A percentile compares a stretch with the other conserved stretches of the same genome.
Conservation (phyloP, 441 rosid genomes). For the Viola pubescens region DNA sequence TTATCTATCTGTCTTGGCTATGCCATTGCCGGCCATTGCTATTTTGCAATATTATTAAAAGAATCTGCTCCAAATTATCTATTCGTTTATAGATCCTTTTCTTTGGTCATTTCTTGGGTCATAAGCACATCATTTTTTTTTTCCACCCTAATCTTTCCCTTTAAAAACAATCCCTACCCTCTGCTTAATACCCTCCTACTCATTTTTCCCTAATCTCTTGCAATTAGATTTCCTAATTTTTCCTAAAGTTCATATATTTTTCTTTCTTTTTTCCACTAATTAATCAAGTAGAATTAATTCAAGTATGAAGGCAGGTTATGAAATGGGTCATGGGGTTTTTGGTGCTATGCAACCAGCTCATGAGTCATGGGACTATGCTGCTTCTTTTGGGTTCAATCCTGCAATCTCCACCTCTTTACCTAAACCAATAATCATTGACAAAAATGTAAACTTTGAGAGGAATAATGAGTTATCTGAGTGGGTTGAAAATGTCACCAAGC, state of each 20-base stretch:
- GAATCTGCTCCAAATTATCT: no score
- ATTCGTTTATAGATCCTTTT: constrained; percentile 19
- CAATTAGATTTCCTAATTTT: not conserved
- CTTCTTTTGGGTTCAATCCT: constrained; percentile 21
- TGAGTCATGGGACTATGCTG: constrained; percentile 32
- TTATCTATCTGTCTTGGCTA: constrained; percentile 32
- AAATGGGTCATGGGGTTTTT: constrained; percentile 30
- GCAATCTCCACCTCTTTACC: constrained; percentile 19
- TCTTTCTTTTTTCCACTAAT: not conserved
- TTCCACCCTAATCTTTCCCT: constrained; percentile 2
- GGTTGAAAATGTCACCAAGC: constrained; percentile 56
- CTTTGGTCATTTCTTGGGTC: constrained; percentile 26
- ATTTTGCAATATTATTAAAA: no score
- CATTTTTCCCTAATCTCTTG: not conserved
- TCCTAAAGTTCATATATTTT: not conserved
- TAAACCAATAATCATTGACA: constrained; percentile 16
- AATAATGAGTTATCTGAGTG: constrained; percentile 48
- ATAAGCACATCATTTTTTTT: not conserved
- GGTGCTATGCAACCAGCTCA: constrained; percentile 34
- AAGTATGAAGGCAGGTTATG: constrained; percentile 38
- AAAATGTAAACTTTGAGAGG: constrained; percentile 30
- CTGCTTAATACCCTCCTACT: constrained; percentile 23
- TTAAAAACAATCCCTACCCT: constrained; percentile 17
- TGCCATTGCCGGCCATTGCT: constrained; percentile 42
- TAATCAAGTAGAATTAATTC: not conserved